Evolutionary conservation across 2,329 filamentous ascomycete species (phyloP).

Genomic region (Colletotrichum agaves): DNA sequence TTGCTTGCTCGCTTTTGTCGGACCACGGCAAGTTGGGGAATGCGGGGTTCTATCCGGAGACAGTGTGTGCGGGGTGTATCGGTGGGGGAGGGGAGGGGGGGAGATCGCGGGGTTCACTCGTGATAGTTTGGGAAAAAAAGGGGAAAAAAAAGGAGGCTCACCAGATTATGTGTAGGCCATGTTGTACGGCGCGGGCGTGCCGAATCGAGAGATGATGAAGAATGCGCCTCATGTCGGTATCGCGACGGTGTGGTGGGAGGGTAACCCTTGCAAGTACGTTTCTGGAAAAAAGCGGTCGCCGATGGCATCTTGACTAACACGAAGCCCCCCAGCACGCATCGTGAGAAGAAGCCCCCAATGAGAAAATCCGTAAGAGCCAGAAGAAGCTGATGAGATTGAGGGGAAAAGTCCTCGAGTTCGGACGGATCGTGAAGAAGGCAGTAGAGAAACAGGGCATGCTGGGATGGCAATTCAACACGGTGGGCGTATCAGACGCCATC

Average conservation of each 20-base stretch:
- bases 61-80: slow-evolving; percentile 11
- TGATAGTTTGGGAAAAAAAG: not conserved
- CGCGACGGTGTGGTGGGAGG: slow-evolving; percentile 96
- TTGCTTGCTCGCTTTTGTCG: not conserved
- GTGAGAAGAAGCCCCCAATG: slow-evolving; percentile 43
- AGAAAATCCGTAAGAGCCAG: not conserved
- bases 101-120: slow-evolving; percentile 32
- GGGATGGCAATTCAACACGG: slow-evolving; percentile 93
- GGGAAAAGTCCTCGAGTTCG: slow-evolving; percentile 79
- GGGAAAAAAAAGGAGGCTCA: slow-evolving; percentile 1
- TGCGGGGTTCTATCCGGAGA: slow-evolving; percentile 19
- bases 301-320: slow-evolving; percentile 10
- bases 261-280: slow-evolving; percentile 91
- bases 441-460: slow-evolving; percentile 87
- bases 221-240: slow-evolving; percentile 90
- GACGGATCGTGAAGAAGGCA: slow-evolving; percentile 85
- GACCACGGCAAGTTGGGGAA: slow-evolving; percentile 25
- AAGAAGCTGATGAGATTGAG: too few relatives aligned
- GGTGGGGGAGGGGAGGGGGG: slow-evolving; percentile 11
- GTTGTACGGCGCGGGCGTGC: slow-evolving; percentile 93
- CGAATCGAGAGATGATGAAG: slow-evolving; percentile 86
- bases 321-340: slow-evolving; percentile 49
- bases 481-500: slow-evolving; percentile 90
- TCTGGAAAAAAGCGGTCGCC: not conserved
- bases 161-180: slow-evolving; percentile 71